Evolutionary conservation across 441 rosid genomes (phyloP).

Genomic region (Euphorbia celastroides): DNA sequence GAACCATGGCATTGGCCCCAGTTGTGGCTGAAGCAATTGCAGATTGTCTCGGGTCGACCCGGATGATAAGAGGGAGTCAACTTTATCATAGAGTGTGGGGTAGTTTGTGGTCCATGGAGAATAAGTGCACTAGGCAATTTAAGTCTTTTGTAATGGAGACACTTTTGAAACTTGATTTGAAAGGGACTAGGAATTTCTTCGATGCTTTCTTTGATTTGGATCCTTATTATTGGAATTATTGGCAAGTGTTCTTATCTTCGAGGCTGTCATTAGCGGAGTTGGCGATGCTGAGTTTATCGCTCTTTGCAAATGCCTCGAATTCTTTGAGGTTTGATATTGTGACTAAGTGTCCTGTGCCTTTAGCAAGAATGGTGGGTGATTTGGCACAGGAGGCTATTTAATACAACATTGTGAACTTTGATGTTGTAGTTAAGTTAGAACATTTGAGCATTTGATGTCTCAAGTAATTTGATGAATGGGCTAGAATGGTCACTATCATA

Average conservation of each 20-base stretch:
- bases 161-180: slow-evolving; percentile 47
- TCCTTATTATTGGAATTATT: slow-evolving; percentile 55
- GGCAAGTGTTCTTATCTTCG: slow-evolving; percentile 64
- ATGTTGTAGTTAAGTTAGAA: not conserved
- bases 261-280: slow-evolving; percentile 46
- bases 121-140: slow-evolving; percentile 37
- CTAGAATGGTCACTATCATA: no score
- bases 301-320: slow-evolving; percentile 45
- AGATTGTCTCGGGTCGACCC: slow-evolving; percentile 59
- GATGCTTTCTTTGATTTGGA: slow-evolving; percentile 59
- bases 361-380: slow-evolving; percentile 48
- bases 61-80: slow-evolving; percentile 61
- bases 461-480: no score
- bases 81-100: slow-evolving; percentile 49
- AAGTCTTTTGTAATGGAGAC: slow-evolving; percentile 69
- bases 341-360: slow-evolving; percentile 53
- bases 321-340: slow-evolving; percentile 46
- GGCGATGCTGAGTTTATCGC: slow-evolving; percentile 32
- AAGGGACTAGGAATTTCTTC: slow-evolving; percentile 50
- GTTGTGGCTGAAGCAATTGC: slow-evolving; percentile 39
- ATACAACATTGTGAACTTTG: not conserved
- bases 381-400: slow-evolving; percentile 47
- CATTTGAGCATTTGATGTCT: not conserved
- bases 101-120: slow-evolving; percentile 52
- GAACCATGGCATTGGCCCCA: slow-evolving; percentile 46